Evolutionary conservation across 2,329 filamentous ascomycete species (phyloP).

Genomic region (Colletotrichum nymphaeae): DNA sequence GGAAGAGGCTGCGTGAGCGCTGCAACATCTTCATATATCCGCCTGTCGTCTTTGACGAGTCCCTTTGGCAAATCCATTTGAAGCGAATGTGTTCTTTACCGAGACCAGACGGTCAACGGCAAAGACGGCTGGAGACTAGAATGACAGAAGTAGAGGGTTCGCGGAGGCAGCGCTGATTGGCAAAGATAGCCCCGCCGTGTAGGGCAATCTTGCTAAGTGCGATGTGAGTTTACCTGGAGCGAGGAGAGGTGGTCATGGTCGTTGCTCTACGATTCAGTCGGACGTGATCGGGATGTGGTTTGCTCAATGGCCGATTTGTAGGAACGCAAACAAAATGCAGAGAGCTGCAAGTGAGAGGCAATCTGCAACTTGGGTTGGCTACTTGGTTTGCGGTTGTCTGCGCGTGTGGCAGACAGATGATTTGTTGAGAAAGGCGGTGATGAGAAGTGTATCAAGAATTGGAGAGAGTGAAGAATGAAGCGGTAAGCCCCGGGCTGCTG

Average conservation of each 20-base stretch:
- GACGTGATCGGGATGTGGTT: conserved; percentile 6
- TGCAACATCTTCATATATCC: conserved; percentile 35
- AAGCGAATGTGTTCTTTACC: conserved; percentile 26
- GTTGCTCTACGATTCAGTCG: conserved; percentile 23
- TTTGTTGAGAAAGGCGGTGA: conserved; percentile 27
- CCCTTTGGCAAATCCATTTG: conserved; percentile 38
- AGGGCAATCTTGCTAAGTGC: conserved; percentile 31
- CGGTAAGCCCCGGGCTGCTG: conserved; percentile 1
- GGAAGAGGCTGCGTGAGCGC: conserved; percentile 32
- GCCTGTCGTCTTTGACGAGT: conserved; percentile 37
- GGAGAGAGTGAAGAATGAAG: background rate
- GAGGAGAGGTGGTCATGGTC: conserved; percentile 29
- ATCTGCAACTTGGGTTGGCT: conserved; percentile 31
- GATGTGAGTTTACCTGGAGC: conserved; percentile 30
- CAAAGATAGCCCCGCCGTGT: conserved; percentile 33
- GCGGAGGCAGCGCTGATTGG: conserved; percentile 4
- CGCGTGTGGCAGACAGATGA: conserved; percentile 11
- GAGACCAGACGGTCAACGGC: conserved; percentile 30
- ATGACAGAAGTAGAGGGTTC: conserved; percentile 8
- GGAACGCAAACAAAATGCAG: conserved; percentile 1
- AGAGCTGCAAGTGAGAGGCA: conserved; percentile 34
- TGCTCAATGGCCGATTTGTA: background rate
- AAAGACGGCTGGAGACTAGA: conserved; percentile 19
- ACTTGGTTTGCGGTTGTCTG: conserved; percentile 6
- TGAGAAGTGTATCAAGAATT: conserved; percentile 5